These are phyloP conservation scores for Candida dubliniensis DNA, from an alignment of 1,139 yeast genomes.

Conservation along the genomic window DNA sequence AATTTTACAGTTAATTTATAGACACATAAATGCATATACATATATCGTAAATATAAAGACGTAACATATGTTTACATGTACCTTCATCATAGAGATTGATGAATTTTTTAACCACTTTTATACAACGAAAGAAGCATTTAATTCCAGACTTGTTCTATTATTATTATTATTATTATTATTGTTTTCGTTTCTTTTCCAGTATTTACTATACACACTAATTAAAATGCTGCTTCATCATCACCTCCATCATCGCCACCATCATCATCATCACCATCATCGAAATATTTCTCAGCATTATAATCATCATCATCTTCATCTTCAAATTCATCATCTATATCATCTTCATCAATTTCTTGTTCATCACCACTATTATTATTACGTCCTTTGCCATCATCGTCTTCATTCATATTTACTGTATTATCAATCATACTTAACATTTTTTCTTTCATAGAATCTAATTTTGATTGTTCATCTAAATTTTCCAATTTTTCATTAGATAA, in stretches of 20 bases:
- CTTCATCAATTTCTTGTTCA: constrained; percentile 27
- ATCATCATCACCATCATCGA: constrained; percentile 78
- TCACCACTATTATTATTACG: constrained; percentile 39
- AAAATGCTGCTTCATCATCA: constrained; percentile 84
- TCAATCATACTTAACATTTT: constrained; percentile 62
- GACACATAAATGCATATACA: not conserved
- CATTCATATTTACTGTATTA: constrained; percentile 37
- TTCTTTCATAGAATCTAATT: constrained; percentile 51
- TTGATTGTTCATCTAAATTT: constrained; percentile 19
- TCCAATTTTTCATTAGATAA: constrained; percentile 27
- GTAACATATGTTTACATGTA: no score
- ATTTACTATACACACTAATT: constrained; percentile 10
- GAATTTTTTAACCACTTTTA: not conserved
- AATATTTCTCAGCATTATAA: constrained; percentile 51
- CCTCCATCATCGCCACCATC: constrained; percentile 76
- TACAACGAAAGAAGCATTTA: no score
- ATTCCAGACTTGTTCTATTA: not conserved
- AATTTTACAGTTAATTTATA: constrained; percentile 40
- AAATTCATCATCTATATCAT: constrained; percentile 55
- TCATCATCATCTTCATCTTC: constrained; percentile 72
- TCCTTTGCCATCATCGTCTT: constrained; percentile 42
- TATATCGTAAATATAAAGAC: no score
- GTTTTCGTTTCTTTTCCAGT: no score
- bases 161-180: not conserved
- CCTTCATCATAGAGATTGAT: constrained; percentile 2